These are phyloP conservation scores for Amoebophrya sp. DNA, from an alignment of 169 alveolate species.

Conservation along the genomic window DNA sequence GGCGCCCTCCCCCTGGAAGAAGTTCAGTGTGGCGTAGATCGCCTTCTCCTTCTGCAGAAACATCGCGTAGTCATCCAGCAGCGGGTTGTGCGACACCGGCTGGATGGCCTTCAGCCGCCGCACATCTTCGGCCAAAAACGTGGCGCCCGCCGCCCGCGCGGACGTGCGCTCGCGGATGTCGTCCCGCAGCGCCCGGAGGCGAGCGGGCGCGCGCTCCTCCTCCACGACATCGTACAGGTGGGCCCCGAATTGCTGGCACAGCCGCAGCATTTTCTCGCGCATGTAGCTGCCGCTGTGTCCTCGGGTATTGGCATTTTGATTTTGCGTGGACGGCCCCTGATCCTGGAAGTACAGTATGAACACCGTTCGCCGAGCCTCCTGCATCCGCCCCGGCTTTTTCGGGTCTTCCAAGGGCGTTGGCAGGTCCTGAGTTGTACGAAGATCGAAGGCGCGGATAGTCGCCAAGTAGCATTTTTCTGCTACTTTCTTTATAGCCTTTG, in stretches of 20 bases:
- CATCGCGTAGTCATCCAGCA: slow-evolving; percentile 78
- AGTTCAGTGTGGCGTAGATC: slow-evolving; percentile 78
- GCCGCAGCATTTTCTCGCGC: not conserved
- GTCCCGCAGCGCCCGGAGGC: not conserved
- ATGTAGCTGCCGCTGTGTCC: not conserved
- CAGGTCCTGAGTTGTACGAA: no score
- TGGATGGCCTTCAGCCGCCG: not conserved
- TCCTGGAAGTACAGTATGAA: not conserved
- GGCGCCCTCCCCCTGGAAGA: slow-evolving; percentile 63
- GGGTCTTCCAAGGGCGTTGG: no score
- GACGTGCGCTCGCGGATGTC: not conserved
- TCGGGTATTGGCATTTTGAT: not conserved
- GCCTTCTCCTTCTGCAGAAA: slow-evolving; percentile 84
- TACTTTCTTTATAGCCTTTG: no score
- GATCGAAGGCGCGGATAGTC: no score
- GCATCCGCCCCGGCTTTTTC: no score
- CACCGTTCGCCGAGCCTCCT: no score
- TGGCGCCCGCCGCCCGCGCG: not conserved
- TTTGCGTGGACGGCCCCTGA: not conserved
- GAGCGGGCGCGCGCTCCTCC: not conserved
- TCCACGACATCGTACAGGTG: not conserved
- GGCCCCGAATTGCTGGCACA: not conserved
- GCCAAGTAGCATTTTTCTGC: no score
- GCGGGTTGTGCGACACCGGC: slow-evolving; percentile 52
- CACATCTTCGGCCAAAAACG: not conserved